These are phyloP conservation scores for Adansonia digitata DNA, from an alignment of 345 rosid genomes.

Conservation along the genomic window DNA sequence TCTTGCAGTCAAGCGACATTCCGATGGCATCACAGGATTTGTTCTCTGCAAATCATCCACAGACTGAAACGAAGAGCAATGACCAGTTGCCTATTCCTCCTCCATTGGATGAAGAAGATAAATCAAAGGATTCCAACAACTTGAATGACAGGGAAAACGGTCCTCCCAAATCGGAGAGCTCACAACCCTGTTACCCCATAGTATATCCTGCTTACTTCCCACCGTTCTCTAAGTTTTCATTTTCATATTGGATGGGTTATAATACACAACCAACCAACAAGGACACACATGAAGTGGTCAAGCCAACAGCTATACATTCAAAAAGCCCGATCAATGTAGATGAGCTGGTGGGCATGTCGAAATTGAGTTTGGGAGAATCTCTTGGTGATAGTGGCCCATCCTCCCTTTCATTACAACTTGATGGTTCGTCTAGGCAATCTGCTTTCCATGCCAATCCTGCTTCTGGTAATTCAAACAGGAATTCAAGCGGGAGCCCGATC, in stretches of 20 bases:
- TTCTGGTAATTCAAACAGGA: constrained; percentile 43
- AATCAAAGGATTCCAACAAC: constrained; percentile 92
- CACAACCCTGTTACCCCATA: constrained; percentile 50
- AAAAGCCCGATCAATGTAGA: constrained; percentile 87
- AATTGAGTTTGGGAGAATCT: constrained; percentile 73
- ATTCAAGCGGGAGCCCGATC: constrained; percentile 43
- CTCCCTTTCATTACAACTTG: constrained; percentile 66
- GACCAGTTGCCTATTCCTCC: constrained; percentile 42
- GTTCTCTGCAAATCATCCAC: constrained; percentile 30
- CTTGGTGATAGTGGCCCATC: constrained; percentile 49
- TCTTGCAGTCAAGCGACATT: constrained; percentile 50
- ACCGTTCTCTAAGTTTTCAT: constrained; percentile 59
- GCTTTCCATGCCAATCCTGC: constrained; percentile 88
- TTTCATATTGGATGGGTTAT: constrained; percentile 62
- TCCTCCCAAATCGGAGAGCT: constrained; percentile 39
- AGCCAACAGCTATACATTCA: constrained; percentile 76
- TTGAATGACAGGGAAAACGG: constrained; percentile 57
- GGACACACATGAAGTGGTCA: constrained; percentile 64
- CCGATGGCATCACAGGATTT: constrained; percentile 58
- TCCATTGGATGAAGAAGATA: constrained; percentile 76
- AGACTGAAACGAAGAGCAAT: constrained; percentile 40
- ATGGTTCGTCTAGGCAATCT: constrained; percentile 75
- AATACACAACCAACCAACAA: constrained; percentile 35
- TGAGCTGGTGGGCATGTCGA: constrained; percentile 87
- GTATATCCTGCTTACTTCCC: constrained; percentile 71